A percentile compares a stretch with the other conserved stretches of the same genome.
Evolutionary conservation across 225 moss, liverwort and hornwort species (phyloP).

Genomic region (Anthoceros angustus): DNA sequence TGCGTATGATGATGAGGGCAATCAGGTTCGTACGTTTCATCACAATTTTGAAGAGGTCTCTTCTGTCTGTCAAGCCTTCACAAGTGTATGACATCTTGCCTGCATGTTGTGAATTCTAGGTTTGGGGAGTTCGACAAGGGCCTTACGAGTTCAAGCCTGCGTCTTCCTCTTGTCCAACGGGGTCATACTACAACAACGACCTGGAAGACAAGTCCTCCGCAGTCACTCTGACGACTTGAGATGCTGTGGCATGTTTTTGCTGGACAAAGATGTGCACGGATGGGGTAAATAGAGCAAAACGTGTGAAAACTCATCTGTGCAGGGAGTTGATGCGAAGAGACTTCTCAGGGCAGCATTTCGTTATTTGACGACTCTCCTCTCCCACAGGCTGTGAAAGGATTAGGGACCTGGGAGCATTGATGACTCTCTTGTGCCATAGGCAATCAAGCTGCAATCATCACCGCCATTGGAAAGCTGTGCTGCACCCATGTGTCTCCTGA

Average conservation of each 20-base stretch:
- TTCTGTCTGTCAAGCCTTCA: neutral
- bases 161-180: constrained; percentile 28
- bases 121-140: constrained; percentile 93
- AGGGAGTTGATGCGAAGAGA: no score
- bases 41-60: neutral
- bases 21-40: constrained; percentile 36
- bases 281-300: no score
- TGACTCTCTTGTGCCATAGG: no score
- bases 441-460: no score
- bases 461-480: no score
- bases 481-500: no score
- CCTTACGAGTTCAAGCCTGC: constrained; percentile 81
- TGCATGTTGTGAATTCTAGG: constrained; percentile 19
- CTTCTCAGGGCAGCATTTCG: no score
- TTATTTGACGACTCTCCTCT: no score
- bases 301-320: no score
- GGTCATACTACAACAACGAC: constrained; percentile 25
- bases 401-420: no score
- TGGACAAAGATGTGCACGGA: no score
- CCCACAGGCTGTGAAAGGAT: no score
- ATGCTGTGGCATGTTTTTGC: neutral
- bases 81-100: constrained; percentile 1
- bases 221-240: constrained; percentile 13
- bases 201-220: constrained; percentile 23
- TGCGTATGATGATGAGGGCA: constrained; percentile 90